Base-by-base conservation (phyloP, 2,329 filamentous ascomycete species). In the Tympanopsis confertula region DNA sequence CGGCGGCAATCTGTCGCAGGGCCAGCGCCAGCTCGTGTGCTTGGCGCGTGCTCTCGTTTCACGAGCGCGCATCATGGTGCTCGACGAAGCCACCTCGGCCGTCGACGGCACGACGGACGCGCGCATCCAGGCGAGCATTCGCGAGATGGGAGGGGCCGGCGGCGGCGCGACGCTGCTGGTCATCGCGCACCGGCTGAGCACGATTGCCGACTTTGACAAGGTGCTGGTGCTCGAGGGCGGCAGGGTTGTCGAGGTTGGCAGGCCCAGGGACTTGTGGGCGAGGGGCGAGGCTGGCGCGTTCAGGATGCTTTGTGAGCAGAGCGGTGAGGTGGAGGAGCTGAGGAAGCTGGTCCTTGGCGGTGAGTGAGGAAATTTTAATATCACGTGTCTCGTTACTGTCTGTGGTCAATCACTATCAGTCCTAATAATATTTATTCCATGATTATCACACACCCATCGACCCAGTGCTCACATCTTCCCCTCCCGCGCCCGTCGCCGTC, bases 41-140 rank as follows among this genome's bases (percentile, higher is more conserved):
- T 50, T 72, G 2, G 66, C 66, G 0, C 56, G 68, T 4, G 60
- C 66, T 0, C 48, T 70, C 3, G 50, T 69, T 41, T 49, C 52
- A 3, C 53, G 54, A 14, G 55, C 58, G 17, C 60, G 61, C 44
- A 54, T 68, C 14, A 49, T 67, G 0, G 52, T 66, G 12, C 47
- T 63, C 24, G 61, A 63, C 40, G 61, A 63, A 42, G 59, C 59
- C 4, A 64, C 60, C 5, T 58, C 62, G 7, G 68, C 71, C 0
- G 68, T 76, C 3, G 76, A 80, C 47, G 56, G 59, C 12, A 63
- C 63, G 37, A 78, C 74, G 2, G 75, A 79, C 45, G 58, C 63
- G 24, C 57, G 64, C 19, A 73, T 79, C 54, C 72, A 78, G 48
- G 59, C 59, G 20, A 60, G 75, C 20, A 64, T 79, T 38, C 63